Conservation (phyloP, 768 basidiomycete species). For the Pleurotus giganteus region DNA sequence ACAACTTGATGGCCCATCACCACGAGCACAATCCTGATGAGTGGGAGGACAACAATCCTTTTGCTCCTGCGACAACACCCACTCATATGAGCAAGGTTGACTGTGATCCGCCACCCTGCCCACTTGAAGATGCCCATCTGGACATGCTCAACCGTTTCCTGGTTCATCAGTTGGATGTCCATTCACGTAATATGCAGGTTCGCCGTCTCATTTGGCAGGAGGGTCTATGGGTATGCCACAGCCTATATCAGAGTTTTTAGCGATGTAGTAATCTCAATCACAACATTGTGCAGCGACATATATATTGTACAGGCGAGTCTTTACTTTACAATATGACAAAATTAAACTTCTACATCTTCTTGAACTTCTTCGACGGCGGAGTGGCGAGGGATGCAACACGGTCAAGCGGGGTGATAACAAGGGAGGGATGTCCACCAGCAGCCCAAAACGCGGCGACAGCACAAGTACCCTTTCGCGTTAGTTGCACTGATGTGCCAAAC, state of each 20-base stretch:
- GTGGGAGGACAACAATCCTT: slow-evolving; percentile 10
- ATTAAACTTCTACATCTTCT: not conserved
- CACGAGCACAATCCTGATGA: slow-evolving; percentile 13
- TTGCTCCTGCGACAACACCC: not conserved
- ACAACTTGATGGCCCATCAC: slow-evolving; percentile 11
- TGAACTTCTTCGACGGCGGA: not conserved
- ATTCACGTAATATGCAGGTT: no score
- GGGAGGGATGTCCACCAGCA: not conserved
- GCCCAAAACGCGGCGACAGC: not conserved
- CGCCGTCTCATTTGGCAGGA: no score
- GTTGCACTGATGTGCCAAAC: not conserved
- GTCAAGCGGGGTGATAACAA: not conserved
- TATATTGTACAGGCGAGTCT: no score
- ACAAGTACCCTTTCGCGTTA: not conserved
- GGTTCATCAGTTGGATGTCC: no score
- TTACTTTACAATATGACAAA: not conserved
- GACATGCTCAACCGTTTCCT: no score
- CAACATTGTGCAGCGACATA: no score
- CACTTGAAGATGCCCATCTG: no score
- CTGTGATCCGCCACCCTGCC: not conserved
- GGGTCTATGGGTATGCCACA: no score
- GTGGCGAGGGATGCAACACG: not conserved
- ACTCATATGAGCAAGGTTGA: not conserved
- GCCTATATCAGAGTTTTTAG: no score
- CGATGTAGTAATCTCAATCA: no score